These are phyloP conservation scores for Termitomyces sp. DNA, from an alignment of 768 basidiomycete species.

Conservation along the genomic window DNA sequence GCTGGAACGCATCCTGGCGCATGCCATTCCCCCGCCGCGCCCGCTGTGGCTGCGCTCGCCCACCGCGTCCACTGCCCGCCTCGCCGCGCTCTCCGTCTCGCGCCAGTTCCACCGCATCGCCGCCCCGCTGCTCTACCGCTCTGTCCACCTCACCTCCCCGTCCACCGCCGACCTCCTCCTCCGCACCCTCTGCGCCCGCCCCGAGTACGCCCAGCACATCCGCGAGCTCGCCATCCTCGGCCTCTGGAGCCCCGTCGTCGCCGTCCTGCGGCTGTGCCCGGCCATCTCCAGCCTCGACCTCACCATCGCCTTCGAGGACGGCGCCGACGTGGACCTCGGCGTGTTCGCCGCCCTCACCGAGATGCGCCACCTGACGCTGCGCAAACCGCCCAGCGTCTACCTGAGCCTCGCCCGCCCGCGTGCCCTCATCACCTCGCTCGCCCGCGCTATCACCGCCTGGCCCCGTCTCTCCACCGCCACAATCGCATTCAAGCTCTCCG, in stretches of 20 bases:
- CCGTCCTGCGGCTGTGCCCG: conserved; percentile 26
- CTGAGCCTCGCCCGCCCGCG: conserved; percentile 45
- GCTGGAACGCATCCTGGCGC: conserved; percentile 38
- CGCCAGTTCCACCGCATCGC: conserved; percentile 50
- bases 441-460: conserved; percentile 39
- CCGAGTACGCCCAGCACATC: conserved; percentile 33
- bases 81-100: conserved; percentile 46
- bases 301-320: conserved; percentile 24
- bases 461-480: conserved; percentile 41
- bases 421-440: conserved; percentile 39
- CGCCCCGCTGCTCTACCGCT: conserved; percentile 52
- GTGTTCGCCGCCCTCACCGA: conserved; percentile 30
- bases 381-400: conserved; percentile 47
- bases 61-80: conserved; percentile 20
- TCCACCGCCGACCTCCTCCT: conserved; percentile 34
- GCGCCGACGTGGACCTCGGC: conserved; percentile 25
- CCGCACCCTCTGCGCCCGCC: conserved; percentile 29
- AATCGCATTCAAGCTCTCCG: conserved; percentile 51
- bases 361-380: conserved; percentile 44
- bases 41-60: conserved; percentile 10
- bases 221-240: conserved; percentile 35
- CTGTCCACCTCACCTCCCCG: conserved; percentile 37
- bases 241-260: conserved; percentile 33
- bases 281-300: conserved; percentile 28
- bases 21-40: not conserved